Conservation (phyloP, 495 filamentous ascomycete genomes). For the Xylaria palmicola region DNA sequence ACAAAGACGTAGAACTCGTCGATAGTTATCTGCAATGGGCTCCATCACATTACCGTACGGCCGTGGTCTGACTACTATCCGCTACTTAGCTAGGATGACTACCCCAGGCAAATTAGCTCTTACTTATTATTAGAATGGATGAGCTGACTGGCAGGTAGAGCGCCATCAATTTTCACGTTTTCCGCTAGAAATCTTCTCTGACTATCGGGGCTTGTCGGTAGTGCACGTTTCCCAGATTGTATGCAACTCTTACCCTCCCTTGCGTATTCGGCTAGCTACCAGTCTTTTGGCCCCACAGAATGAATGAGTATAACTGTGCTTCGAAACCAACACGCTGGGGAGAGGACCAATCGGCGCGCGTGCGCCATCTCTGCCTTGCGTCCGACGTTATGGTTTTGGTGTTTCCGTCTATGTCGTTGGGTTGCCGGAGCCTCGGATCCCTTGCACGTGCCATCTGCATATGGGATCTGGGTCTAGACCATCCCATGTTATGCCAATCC, state of each 20-base stretch:
- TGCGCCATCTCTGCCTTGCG: background rate
- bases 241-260: no score
- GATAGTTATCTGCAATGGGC: no score
- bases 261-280: background rate
- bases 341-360: conserved; percentile 4
- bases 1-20: background rate
- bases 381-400: background rate
- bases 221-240: no score
- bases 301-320: background rate
- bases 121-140: conserved; percentile 2
- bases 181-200: background rate
- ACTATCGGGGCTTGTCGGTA: no score
- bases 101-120: background rate
- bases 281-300: background rate
- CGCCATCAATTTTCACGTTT: background rate
- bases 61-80: background rate
- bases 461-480: background rate
- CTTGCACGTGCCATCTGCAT: conserved; percentile 9
- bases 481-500: background rate
- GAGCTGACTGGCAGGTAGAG: background rate
- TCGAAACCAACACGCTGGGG: background rate
- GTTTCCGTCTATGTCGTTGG: background rate
- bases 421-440: background rate
- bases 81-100: background rate
- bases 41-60: background rate